Evolutionary conservation across 345 rosid species (phyloP), one percentile per base, ranked within the genome.

Genomic region (Brassica carinata): DNA sequence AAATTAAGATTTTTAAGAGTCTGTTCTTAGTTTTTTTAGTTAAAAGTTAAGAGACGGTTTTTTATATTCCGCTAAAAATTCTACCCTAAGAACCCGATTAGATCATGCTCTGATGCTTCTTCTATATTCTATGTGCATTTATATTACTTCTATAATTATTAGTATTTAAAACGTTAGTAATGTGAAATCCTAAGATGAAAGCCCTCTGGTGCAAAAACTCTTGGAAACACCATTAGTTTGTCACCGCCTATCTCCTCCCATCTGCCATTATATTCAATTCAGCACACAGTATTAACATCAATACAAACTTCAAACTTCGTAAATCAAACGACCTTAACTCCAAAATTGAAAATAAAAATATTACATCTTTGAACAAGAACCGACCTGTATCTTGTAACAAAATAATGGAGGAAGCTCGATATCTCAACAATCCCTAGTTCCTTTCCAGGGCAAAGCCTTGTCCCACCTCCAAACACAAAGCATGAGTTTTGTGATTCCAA

Each of bases 121-220:
- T 58, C 64, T 29, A 43, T 66, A 55, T 57, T n/a, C 13, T 66
- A 73, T 79, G 19, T 73, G 58, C 77, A 73, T 59, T 9, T 59
- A 40, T 15, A 58, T 58, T 61, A 66, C 57, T 76, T 57, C 73
- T 67, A 76, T 2, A n/a, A 19, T 55, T 15, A 33, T 33, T 53
- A 48, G 7, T 31, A 6, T 15, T 3, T 33, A 0, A 26, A 61
- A 23, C 51, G 14, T 53, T 80, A 83, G 88, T 84, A 74, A 33
- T 85, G 71, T 64, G 88, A 87, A 55, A 94, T 89, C 76, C 85
- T 88, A 53, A 94, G 77, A 85, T 90, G 97, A 1, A 88, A 77
- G 33, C 98, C 98, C 74, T 92, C 90, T 36, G 97, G 96, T 77
- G 98, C 98, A 85, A 87, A 91, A 64, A 94, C 96, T 89, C 98